Conservation (phyloP, 352 stramenopile genomes). For the Phytophthora tentaculata region DNA sequence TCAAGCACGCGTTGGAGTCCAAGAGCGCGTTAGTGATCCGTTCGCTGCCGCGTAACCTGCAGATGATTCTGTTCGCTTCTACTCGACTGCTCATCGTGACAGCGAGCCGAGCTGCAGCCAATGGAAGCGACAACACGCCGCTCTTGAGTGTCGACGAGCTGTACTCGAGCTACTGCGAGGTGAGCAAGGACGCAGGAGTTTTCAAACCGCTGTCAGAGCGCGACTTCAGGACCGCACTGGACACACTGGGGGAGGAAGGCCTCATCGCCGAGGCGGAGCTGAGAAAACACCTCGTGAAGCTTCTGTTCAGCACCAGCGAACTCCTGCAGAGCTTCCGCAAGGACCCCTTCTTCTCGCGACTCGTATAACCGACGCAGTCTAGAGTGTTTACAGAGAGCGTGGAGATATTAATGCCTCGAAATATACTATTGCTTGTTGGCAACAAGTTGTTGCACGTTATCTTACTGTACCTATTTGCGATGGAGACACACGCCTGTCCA, state of each 20-base stretch:
- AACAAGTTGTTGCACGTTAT: constrained; percentile 25
- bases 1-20: constrained; percentile 77
- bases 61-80: constrained; percentile 85
- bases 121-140: constrained; percentile 28
- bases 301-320: constrained; percentile 72
- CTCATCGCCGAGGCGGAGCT: constrained; percentile 62
- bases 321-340: constrained; percentile 74
- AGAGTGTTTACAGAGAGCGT: constrained; percentile 30
- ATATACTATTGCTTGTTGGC: constrained; percentile 32
- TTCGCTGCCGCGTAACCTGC: constrained; percentile 75
- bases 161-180: constrained; percentile 75
- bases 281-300: constrained; percentile 80
- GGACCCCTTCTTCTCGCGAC: constrained; percentile 76
- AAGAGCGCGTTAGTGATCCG: constrained; percentile 63
- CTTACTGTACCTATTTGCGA: not conserved
- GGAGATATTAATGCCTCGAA: constrained; percentile 28
- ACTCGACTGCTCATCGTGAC: constrained; percentile 52
- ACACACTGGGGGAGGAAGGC: constrained; percentile 74
- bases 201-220: constrained; percentile 63
- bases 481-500: constrained; percentile 26
- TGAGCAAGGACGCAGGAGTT: constrained; percentile 68
- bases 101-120: constrained; percentile 28
- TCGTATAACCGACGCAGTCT: constrained; percentile 67
- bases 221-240: constrained; percentile 73
- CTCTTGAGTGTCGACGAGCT: constrained; percentile 67